These are phyloP conservation scores for Orobanche coerulescens DNA, from an alignment of 257 asterid species.

Conservation along the genomic window DNA sequence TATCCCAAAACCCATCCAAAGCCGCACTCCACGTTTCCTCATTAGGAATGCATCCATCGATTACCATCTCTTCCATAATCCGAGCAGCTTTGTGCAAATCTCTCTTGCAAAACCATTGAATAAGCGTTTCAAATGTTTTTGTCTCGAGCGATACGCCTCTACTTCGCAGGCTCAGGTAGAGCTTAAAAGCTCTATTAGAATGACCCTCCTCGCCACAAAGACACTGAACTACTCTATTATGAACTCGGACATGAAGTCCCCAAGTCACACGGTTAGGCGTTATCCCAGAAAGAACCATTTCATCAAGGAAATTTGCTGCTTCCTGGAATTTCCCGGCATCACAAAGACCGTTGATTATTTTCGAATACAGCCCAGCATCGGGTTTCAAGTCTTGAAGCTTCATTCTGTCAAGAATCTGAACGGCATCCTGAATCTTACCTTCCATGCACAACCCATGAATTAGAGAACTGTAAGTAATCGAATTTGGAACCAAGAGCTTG, in stretches of 20 bases:
- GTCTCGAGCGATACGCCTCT: slow-evolving; percentile 76
- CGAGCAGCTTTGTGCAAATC: slow-evolving; percentile 62
- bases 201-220: slow-evolving; percentile 43
- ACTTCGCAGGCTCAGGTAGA: slow-evolving; percentile 56
- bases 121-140: slow-evolving; percentile 47
- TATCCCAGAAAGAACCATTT: slow-evolving; percentile 72
- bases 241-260: slow-evolving; percentile 76
- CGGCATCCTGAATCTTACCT: slow-evolving; percentile 48
- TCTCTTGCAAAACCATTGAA: slow-evolving; percentile 43
- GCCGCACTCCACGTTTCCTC: slow-evolving; percentile 52
- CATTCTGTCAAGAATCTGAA: slow-evolving; percentile 78
- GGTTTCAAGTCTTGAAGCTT: slow-evolving; percentile 91
- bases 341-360: slow-evolving; percentile 56
- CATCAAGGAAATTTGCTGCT: slow-evolving; percentile 87
- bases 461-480: slow-evolving; percentile 72
- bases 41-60: slow-evolving; percentile 68
- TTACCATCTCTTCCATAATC: slow-evolving; percentile 69
- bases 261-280: slow-evolving; percentile 75
- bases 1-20: slow-evolving; percentile 59
- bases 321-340: slow-evolving; percentile 48
- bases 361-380: slow-evolving; percentile 78
- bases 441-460: slow-evolving; percentile 70
- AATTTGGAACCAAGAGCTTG: slow-evolving; percentile 50
- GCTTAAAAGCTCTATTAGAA: slow-evolving; percentile 53
- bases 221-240: slow-evolving; percentile 60